Evolutionary conservation across 306 rosid genomes (phyloP), one percentile per base, ranked within the genome.

Genomic region (Delonix regia): DNA sequence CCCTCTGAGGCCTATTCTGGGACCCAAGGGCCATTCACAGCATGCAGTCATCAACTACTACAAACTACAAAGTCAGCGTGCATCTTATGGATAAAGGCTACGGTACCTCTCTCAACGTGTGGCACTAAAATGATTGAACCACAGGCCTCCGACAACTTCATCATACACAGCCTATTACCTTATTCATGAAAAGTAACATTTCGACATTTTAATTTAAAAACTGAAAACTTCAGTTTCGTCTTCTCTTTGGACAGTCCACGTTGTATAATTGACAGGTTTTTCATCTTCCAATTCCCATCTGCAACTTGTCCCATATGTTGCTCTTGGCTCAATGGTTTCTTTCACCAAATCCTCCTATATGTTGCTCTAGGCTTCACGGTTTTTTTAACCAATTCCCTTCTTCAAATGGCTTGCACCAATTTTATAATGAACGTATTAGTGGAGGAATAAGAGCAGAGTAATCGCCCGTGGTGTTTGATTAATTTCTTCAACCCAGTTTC

Each of bases 11-110:
- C 66, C 79, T 63, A 24, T 60, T n/a, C 79, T 34, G 21, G 47
- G 42, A 57, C 51, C 62, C 78, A 80, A 76, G 71, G 80, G 83
- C 71, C 86, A 57, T n/a, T 69, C 52, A 44, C 25, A 38, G 25
- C 71, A 63, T 82, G 69, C 67, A 53, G 36, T 27, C 11, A 11
- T 14, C 39, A 56, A 33, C 16, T 24, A 14, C 33, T 24, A 55
- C 33, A 55, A 21, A 55, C 11, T 28, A 53, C 27, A 36, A 7
- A 36, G 41, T 36, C 41, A 36, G n/a, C n/a, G n/a, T 7, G 7
- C 41, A 36, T 36, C 41, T 36, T 4, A 36, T 7, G 41, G 41
- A 36, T 36, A 36, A 36, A 36, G 5, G 41, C 41, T 36, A 36
- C 6, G 41, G 41, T 36, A 0, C 41, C 41, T 36, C 41, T 36